A percentile compares a stretch with the other conserved stretches of the same genome.
Evolutionary conservation across 1,139 yeast species (phyloP).

Genomic region (Pichia sp.): DNA sequence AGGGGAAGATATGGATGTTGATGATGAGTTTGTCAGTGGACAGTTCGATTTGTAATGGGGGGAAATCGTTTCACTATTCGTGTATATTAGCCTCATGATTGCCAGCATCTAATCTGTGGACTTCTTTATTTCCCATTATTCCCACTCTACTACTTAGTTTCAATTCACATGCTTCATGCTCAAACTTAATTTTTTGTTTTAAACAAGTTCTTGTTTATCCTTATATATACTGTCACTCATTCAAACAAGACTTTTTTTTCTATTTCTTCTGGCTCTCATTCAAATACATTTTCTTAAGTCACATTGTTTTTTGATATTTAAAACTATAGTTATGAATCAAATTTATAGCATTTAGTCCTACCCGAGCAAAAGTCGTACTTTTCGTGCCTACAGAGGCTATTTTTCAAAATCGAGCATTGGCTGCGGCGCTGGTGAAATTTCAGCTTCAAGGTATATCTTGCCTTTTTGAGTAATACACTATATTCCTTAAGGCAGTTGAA

Average conservation of each 20-base stretch:
- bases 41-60: conserved; percentile 65
- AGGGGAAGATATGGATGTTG: conserved; percentile 45
- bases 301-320: neutral
- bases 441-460: neutral
- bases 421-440: neutral
- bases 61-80: neutral
- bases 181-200: neutral
- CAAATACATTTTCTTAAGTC: neutral
- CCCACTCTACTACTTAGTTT: neutral
- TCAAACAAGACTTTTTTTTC: neutral
- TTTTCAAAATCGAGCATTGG: no score
- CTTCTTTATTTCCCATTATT: neutral
- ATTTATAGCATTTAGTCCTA: neutral
- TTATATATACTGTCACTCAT: neutral
- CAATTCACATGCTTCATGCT: neutral
- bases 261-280: neutral
- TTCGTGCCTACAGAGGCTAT: neutral
- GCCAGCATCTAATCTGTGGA: neutral
- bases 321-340: neutral
- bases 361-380: no score
- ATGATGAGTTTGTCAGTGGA: conserved; percentile 84
- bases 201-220: neutral
- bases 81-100: neutral
- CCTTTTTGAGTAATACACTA: neutral
- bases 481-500: neutral